Evolutionary conservation across 202 grass and related monocot species (phyloP).

Genomic region (Brachypodium distachyon): DNA sequence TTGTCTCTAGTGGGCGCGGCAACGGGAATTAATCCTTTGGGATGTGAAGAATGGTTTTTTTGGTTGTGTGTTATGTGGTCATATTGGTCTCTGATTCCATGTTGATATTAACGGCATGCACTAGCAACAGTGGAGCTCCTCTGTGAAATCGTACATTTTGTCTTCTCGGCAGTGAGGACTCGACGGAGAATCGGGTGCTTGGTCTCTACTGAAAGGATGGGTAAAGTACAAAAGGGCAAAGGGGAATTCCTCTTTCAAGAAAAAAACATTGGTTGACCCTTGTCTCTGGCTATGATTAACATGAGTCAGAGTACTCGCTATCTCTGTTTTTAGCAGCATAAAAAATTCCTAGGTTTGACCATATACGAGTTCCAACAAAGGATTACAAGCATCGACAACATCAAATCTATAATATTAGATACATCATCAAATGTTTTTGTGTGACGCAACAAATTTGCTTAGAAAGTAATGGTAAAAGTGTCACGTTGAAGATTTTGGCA

Average conservation of each 20-base stretch:
- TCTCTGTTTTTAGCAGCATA: background rate
- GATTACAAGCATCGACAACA: background rate
- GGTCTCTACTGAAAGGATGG: background rate
- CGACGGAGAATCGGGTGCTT: background rate
- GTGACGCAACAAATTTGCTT: too few relatives aligned
- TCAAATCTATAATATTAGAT: background rate
- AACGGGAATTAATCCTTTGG: background rate
- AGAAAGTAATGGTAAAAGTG: too few relatives aligned
- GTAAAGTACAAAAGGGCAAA: background rate
- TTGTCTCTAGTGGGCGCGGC: slow-evolving; percentile 4
- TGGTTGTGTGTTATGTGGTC: slow-evolving; percentile 13
- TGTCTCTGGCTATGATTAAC: background rate
- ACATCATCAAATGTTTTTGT: background rate
- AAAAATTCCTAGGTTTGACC: background rate
- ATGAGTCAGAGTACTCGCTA: too few relatives aligned
- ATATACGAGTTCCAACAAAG: background rate
- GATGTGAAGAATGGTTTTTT: slow-evolving; percentile 1
- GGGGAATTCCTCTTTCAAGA: background rate
- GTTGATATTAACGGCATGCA: background rate
- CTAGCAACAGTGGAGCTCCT: background rate
- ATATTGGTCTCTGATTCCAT: slow-evolving; percentile 12
- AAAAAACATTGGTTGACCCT: background rate
- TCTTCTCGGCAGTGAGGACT: too few relatives aligned
- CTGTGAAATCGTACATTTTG: background rate
- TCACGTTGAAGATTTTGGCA: too few relatives aligned